A percentile compares a stretch with the other conserved stretches of the same genome.
These are phyloP conservation scores for Exophiala oligosperma DNA, from an alignment of 2,329 filamentous ascomycete genomes.

Conservation along the genomic window DNA sequence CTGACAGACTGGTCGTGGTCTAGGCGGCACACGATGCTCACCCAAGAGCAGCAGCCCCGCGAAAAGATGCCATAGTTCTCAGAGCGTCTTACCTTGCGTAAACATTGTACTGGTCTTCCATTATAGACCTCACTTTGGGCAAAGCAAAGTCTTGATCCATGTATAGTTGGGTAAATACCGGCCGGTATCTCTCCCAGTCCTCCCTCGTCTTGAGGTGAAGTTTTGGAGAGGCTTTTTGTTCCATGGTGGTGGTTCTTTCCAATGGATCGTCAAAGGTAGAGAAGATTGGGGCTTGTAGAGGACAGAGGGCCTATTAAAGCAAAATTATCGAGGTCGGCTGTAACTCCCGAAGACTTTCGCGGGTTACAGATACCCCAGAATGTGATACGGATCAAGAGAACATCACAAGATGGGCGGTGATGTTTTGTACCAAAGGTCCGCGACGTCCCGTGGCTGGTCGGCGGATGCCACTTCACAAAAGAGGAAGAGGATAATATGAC, in stretches of 20 bases:
- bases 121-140: slow-evolving; percentile 71
- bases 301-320: not conserved
- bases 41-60: not conserved
- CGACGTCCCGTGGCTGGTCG: not conserved
- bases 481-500: not conserved
- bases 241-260: not conserved
- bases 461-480: not conserved
- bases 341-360: not conserved
- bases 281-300: not conserved
- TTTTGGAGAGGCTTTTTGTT: not conserved
- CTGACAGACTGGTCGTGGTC: too few species aligned
- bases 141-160: slow-evolving; percentile 67
- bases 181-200: slow-evolving; percentile 65
- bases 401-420: not conserved
- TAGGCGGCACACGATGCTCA: not conserved
- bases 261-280: not conserved
- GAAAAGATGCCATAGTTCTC: not conserved
- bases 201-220: slow-evolving; percentile 9
- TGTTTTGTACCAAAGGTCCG: not conserved
- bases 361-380: not conserved
- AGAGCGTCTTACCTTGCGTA: slow-evolving; percentile 55
- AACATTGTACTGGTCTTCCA: slow-evolving; percentile 65
- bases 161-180: slow-evolving; percentile 69
- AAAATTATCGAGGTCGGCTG: not conserved
- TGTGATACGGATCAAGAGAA: not conserved